Percentiles rank a stretch among this genome's conserved stretches.
phyloP scores from a whole-genome alignment of 305 asterid species.

The Fraxinus nigra region DNA sequence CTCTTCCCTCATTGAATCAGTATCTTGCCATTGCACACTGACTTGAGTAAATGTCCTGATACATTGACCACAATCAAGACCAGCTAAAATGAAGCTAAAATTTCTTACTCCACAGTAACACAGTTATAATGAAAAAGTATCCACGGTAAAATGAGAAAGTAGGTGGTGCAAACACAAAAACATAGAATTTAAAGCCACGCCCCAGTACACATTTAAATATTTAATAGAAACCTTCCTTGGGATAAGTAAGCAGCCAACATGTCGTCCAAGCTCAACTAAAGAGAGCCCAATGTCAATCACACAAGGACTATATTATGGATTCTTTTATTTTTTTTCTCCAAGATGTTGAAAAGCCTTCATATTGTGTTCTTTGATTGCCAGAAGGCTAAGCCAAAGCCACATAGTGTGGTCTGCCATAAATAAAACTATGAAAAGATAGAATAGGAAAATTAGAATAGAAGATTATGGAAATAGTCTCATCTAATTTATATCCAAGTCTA shows the following conservation, averaged over 20 bases:
- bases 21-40: constrained; percentile 99
- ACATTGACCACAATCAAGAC: constrained; percentile 17
- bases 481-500: background rate
- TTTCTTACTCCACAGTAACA: background rate
- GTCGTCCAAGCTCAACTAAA: background rate
- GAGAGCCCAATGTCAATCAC: background rate
- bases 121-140: background rate
- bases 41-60: constrained; percentile 98
- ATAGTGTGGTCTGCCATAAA: background rate
- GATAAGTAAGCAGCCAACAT: background rate
- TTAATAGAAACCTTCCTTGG: background rate
- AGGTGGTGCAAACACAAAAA: background rate
- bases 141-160: constrained; percentile 2
- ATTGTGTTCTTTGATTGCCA: background rate
- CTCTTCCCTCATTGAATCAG: constrained; percentile 98
- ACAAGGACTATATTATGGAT: background rate
- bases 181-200: constrained; percentile 14
- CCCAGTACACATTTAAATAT: background rate
- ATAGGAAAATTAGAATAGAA: too few relatives aligned
- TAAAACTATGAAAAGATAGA: background rate
- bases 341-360: background rate
- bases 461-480: background rate
- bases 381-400: background rate
- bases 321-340: background rate
- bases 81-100: constrained; percentile 1